Base-by-base conservation (phyloP, 768 basidiomycete genomes). In the Termitomyces titanicus region DNA sequence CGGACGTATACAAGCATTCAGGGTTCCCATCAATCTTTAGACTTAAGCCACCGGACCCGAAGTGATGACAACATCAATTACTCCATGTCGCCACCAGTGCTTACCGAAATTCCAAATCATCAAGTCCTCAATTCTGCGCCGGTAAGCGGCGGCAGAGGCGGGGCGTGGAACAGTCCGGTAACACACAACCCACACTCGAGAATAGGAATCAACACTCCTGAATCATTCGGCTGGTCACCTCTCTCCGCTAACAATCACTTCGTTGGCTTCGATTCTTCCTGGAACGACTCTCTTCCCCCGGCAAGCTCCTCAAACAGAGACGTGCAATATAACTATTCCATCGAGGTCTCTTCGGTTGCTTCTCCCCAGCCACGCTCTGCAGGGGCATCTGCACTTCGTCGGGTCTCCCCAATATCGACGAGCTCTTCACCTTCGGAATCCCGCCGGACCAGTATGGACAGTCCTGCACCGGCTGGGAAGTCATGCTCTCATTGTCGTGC, bases 401-500 rank as follows among this genome's bases (percentile, higher is more conserved):
- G 55, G 44, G 49, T 57, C 29, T 64, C 62, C 22, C 58, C 65
- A 11, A 49, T 59, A 20, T 65, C 59, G 54, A 63, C 58, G 15
- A 57, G 52, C 27, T 59, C 66, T 25, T 60, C 69, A 4, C 56
- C 69, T 15, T 53, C 62, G n/a, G 58, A 46, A 9, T 67, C 68
- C 50, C 65, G 68, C 15, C 59, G 66, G 47, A 54, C 58, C 9
- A 72, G 72, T 37, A 64, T 69, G 13, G 69, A 72, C 37, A 66
- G 64, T 20, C 55, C 71, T 13, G 60, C 66, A 18, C 59, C 63
- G 10, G 47, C 20, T 24, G 66, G 67, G 17, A 79, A 78, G 54
- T 67, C 66, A 7, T 79, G 78, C 55, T 78, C 78, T 0, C 77
- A 79, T 60, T 79, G 78, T 56, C 71, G 70, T 29, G 77, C 76